Base-by-base conservation (phyloP, 2,329 filamentous ascomycete genomes). In the Monosporascus sp. region DNA sequence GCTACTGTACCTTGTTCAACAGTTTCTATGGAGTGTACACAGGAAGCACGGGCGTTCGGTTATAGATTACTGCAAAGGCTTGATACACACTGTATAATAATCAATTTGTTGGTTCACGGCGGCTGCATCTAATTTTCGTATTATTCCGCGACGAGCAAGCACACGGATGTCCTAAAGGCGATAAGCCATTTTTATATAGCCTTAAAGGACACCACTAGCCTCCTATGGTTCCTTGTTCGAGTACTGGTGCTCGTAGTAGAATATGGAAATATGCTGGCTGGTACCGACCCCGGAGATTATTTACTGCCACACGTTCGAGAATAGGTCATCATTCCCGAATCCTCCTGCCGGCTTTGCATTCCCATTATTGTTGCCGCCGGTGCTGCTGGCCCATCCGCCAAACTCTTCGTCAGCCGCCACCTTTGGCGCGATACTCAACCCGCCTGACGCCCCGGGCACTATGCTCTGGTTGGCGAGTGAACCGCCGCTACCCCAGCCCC, bases 291-390 rank as follows among this genome's bases (percentile, higher is more conserved):
- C 8, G 18, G 35, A 47, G 54, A 45, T 52, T 44, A 14, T 53
- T 65, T 71, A 97, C 74, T 91, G 82, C 93, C 93, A 97, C 48
- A 97, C 93, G 70, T 97, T 97, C 35, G 88, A 91, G 72, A 97
- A 97, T 64, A 97, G 70, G 73, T 97, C 93, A 60, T 97, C 93
- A 51, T 83, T 85, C 50, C 79, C 84, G 60, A 86, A 82, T 15
- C 81, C 81, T 22, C 78, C 73, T 25, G 79, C 72, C 37, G 85
- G 75, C 71, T 88, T 82, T 48, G 78, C 72, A 15, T 70, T 64
- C 27, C 71, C 66, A 24, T 70, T 70, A 48, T 68, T 69, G 44
- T 67, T 68, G 8, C 72, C 38, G 72, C 76, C 62, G 60, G 80
- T 64, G 81, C 86, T 74, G 78, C 90, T 95, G 47, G 89, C 85